Percentiles rank a stretch among this genome's conserved stretches.
These are phyloP conservation scores for Aspergillus affinis DNA, from an alignment of 495 filamentous ascomycete genomes.

Conservation along the genomic window DNA sequence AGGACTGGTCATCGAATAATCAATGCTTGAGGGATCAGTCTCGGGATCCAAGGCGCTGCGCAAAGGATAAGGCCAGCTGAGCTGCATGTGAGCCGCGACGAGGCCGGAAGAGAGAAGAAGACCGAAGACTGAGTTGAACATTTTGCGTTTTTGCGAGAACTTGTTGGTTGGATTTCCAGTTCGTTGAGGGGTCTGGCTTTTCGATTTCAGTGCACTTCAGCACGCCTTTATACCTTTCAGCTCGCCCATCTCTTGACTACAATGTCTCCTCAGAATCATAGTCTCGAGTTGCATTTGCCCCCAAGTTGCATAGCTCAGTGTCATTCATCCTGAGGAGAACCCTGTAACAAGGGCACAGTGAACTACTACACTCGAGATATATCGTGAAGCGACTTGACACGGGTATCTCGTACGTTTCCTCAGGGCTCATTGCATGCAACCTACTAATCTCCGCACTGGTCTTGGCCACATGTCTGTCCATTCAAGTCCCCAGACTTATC, in stretches of 20 bases:
- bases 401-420: too few relatives aligned
- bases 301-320: background rate
- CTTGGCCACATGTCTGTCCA: too few relatives aligned
- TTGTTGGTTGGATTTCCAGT: background rate
- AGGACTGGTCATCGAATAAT: constrained; percentile 17
- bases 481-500: too few relatives aligned
- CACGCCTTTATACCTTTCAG: background rate
- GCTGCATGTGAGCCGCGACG: constrained; percentile 15
- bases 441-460: too few relatives aligned
- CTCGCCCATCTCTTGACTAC: background rate
- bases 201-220: background rate
- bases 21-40: background rate
- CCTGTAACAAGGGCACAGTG: too few relatives aligned
- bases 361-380: too few relatives aligned
- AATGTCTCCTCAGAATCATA: too few relatives aligned
- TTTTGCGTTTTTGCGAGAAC: background rate
- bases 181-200: background rate
- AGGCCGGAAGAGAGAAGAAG: constrained; percentile 3
- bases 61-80: constrained; percentile 20
- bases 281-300: background rate
- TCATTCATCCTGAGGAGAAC: too few relatives aligned
- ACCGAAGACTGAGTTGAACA: constrained; percentile 8
- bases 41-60: constrained; percentile 16
- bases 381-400: too few relatives aligned
- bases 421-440: too few relatives aligned